These are phyloP conservation scores for Eimeria brunetti DNA, from an alignment of 169 alveolate species.

Conservation along the genomic window DNA sequence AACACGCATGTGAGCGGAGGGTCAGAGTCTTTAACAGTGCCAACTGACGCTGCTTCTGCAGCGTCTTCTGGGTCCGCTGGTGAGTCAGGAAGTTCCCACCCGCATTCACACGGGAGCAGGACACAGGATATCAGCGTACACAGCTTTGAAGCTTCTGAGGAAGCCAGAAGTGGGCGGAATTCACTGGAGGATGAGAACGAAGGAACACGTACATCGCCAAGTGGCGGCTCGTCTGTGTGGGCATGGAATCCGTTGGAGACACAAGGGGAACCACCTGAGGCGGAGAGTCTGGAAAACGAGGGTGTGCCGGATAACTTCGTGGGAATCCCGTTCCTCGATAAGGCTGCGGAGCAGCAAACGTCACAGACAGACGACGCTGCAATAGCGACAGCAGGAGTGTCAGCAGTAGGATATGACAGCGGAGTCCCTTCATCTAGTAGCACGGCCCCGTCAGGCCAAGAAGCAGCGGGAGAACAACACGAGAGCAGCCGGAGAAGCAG, in stretches of 20 bases:
- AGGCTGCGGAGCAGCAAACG: slow-evolving; percentile 18
- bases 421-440: background rate
- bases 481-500: background rate
- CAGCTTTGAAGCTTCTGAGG: background rate
- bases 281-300: slow-evolving; percentile 6
- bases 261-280: background rate
- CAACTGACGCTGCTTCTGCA: background rate
- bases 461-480: background rate
- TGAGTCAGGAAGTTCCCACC: background rate
- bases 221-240: background rate
- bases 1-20: background rate
- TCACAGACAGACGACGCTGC: background rate
- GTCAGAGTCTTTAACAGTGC: background rate
- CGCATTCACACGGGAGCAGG: background rate
- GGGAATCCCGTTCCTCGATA: slow-evolving; percentile 17
- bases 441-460: background rate
- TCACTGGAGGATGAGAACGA: background rate
- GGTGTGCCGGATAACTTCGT: slow-evolving; percentile 8
- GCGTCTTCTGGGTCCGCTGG: background rate
- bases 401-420: background rate
- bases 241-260: slow-evolving; percentile 25
- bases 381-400: background rate
- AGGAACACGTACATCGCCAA: background rate
- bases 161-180: background rate
- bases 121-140: background rate